A percentile compares a stretch with the other conserved stretches of the same genome.
phyloP scores from a whole-genome alignment of 345 rosid genomes.

The Eucalyptus fibrosa region DNA sequence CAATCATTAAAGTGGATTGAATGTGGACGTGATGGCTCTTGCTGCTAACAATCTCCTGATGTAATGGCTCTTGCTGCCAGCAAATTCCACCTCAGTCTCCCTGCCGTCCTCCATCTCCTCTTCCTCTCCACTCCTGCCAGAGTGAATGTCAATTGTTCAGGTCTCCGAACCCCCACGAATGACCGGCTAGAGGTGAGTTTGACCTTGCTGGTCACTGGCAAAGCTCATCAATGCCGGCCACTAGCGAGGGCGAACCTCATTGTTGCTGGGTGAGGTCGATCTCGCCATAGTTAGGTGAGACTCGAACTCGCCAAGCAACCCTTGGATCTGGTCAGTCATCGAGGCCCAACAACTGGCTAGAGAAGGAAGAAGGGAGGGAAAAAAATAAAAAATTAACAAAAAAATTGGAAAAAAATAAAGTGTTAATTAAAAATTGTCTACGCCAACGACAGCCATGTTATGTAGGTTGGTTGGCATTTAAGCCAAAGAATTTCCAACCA shows the following conservation, averaged over 20 bases:
- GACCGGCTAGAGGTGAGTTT: neutral
- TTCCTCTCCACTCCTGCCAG: neutral
- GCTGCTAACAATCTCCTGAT: neutral
- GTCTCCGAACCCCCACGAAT: neutral
- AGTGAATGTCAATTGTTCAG: neutral
- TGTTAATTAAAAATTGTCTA: no score
- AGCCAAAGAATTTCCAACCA: neutral
- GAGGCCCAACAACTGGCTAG: fast-evolving
- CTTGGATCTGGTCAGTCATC: neutral
- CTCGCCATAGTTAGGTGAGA: no score
- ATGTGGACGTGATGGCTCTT: neutral
- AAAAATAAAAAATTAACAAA: no score
- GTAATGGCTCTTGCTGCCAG: neutral
- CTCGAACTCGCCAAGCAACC: fast-evolving
- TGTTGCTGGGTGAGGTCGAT: fast-evolving
- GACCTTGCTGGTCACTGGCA: neutral
- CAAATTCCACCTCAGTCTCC: neutral
- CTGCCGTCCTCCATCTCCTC: neutral
- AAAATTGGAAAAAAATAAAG: no score
- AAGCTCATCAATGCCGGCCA: neutral
- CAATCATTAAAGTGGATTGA: neutral
- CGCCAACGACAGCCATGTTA: fast-evolving
- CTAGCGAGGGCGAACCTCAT: no score
- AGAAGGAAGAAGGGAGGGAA: neutral
- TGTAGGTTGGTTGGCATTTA: no score